Conservation (phyloP, 2,329 filamentous ascomycete genomes). For the Monilinia vaccinii-corymbosi region DNA sequence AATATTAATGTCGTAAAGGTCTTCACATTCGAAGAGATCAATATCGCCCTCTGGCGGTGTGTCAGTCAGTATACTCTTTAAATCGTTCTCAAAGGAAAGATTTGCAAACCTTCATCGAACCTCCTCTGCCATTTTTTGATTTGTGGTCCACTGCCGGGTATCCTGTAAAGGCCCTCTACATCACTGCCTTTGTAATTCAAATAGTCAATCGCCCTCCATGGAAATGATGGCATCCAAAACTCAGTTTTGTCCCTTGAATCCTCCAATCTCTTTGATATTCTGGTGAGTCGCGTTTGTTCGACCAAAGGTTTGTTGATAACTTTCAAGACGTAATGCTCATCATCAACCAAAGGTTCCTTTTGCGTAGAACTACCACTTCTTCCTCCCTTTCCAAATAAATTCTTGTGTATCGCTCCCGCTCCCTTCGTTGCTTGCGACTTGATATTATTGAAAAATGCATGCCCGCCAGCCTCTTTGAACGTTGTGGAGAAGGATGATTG, state of each 20-base stretch:
- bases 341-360: slow-evolving; percentile 57
- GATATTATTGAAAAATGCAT: slow-evolving; percentile 62
- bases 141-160: slow-evolving; percentile 82
- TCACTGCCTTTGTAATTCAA: slow-evolving; percentile 91
- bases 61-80: slow-evolving; percentile 18
- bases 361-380: slow-evolving; percentile 62
- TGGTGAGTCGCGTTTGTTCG: slow-evolving; percentile 80
- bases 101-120: slow-evolving; percentile 67
- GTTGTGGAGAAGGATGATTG: slow-evolving; percentile 38
- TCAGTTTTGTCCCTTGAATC: slow-evolving; percentile 91
- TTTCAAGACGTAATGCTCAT: slow-evolving; percentile 75
- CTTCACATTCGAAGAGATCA: slow-evolving; percentile 76
- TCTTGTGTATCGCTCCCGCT: slow-evolving; percentile 73
- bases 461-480: slow-evolving; percentile 50
- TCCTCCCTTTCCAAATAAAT: slow-evolving; percentile 69
- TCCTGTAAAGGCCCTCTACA: slow-evolving; percentile 85
- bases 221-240: slow-evolving; percentile 96
- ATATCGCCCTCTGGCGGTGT: slow-evolving; percentile 64
- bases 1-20: slow-evolving; percentile 93
- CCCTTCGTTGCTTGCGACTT: slow-evolving; percentile 65
- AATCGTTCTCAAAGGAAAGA: background rate
- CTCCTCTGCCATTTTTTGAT: slow-evolving; percentile 89
- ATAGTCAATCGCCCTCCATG: slow-evolving; percentile 94
- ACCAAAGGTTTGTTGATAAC: slow-evolving; percentile 80
- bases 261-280: slow-evolving; percentile 83